Evolutionary conservation across 441 rosid genomes (phyloP).

Genomic region (Jatropha podagrica): DNA sequence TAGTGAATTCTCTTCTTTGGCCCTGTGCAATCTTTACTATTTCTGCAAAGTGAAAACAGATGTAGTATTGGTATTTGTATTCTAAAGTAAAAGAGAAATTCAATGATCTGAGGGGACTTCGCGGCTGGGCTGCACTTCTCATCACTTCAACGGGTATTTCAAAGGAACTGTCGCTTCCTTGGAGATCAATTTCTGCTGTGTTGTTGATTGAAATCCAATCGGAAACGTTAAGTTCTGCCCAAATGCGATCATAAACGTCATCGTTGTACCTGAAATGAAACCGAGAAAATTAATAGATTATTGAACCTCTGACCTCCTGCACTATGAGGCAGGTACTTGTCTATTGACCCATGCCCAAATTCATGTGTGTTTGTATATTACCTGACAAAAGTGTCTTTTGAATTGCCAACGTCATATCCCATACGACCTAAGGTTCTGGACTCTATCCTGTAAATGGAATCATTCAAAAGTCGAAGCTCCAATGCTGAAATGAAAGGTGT

Average conservation of each 20-base stretch:
- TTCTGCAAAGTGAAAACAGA: constrained; percentile 29
- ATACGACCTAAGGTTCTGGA: not conserved
- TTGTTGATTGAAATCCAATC: not conserved
- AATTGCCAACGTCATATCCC: constrained; percentile 10
- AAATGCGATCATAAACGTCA: constrained; percentile 13
- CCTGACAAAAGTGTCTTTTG: not conserved
- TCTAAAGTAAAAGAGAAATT: not conserved
- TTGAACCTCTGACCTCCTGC: too few species aligned
- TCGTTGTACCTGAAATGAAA: constrained; percentile 9
- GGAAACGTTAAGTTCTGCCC: rapidly evolving
- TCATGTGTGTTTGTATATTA: not conserved
- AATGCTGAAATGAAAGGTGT: constrained; percentile 26
- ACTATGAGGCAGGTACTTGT: too few species aligned
- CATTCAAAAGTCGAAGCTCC: constrained; percentile 20
- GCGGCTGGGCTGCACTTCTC: not conserved
- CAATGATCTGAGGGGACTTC: not conserved
- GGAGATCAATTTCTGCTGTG: not conserved
- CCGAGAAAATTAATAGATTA: not conserved
- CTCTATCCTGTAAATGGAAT: constrained; percentile 3
- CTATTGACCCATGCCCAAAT: too few species aligned
- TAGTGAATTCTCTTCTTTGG: constrained; percentile 7
- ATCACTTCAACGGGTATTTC: constrained; percentile 7
- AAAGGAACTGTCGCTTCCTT: not conserved
- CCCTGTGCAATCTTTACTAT: not conserved
- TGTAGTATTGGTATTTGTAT: not conserved